These are phyloP conservation scores for Penicillium sp. DNA, from an alignment of 2,329 filamentous ascomycete species.

Conservation along the genomic window DNA sequence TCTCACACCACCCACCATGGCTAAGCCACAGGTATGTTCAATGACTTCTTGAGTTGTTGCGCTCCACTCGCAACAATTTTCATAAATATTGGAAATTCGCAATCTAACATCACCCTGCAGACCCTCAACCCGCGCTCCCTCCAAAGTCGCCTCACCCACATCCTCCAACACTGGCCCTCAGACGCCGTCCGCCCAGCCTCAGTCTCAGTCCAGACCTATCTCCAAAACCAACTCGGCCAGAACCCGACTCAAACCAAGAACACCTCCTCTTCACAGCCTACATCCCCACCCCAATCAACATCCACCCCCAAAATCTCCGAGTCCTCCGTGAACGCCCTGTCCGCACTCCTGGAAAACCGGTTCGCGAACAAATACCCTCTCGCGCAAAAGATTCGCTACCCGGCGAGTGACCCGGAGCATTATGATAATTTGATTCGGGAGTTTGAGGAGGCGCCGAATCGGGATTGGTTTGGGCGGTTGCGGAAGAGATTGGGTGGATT, in stretches of 20 bases:
- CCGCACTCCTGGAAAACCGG: constrained; percentile 61
- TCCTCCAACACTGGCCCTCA: constrained; percentile 48
- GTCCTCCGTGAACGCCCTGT: constrained; percentile 58
- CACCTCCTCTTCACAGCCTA: constrained; percentile 7
- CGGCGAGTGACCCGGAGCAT: constrained; percentile 54
- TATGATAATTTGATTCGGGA: constrained; percentile 57
- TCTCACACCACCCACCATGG: constrained; percentile 21
- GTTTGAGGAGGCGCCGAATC: constrained; percentile 55
- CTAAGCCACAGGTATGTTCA: constrained; percentile 32
- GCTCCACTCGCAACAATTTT: background rate
- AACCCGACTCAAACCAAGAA: constrained; percentile 3
- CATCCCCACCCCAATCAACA: constrained; percentile 17
- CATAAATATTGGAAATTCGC: background rate
- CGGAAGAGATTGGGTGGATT: constrained; percentile 52
- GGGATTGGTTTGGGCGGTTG: constrained; percentile 50
- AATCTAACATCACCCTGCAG: constrained; percentile 13
- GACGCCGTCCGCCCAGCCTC: constrained; percentile 48
- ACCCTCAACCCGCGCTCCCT: constrained; percentile 33
- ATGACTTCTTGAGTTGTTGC: background rate
- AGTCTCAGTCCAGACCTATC: constrained; percentile 48
- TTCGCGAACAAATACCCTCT: constrained; percentile 57
- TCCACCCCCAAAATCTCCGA: constrained; percentile 30
- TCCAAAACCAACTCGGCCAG: constrained; percentile 36
- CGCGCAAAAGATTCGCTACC: constrained; percentile 50
- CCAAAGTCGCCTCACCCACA: constrained; percentile 42